Evolutionary conservation across 2,329 filamentous ascomycete genomes (phyloP), one percentile per base, ranked within the genome.

Genomic region (Cercospora sojina): DNA sequence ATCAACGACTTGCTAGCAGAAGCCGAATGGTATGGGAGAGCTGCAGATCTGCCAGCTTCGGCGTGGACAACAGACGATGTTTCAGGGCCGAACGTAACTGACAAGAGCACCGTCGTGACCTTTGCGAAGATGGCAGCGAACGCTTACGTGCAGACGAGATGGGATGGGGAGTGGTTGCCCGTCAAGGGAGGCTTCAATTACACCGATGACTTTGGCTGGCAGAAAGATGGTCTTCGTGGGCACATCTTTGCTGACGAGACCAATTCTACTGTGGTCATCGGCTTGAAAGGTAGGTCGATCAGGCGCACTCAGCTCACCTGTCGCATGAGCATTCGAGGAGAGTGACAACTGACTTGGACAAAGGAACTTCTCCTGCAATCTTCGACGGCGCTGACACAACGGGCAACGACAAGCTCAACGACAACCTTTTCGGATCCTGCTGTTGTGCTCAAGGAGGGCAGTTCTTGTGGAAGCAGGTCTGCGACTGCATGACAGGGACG

Each of bases 301-400:
- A 68, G 47, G 29, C 25, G 23, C 9, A 12, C n/a, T 16, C 16
- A 25, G 18, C 20, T 13, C 31, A 35, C 32, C 16, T 35, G 29
- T 13, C 56, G 10, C 49, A 5, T 20, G n/a, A 16, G 20, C 49
- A 20, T 29, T 53, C 12, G 49, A 27, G 6, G 18, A 16, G 10
- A n/a, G 16, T 20, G 49, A 53, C 3, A 29, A 64, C 71, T 53
- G 67, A 67, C 35, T 16, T 23, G 12, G 29, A 43, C 35, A 51
- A 35, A 41, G 63, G 56, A 29, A 58, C 58, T 20, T 74, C 81
- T 8, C 87, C 90, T 1, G 94, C 95, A 12, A 89, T 98, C 3
- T 98, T 97, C 76, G 94, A 98, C 77, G 95, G 95, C n/a, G 91
- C 94, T 41, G 94, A 93, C 60, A 98, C 95, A 1, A 98, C 94